These are phyloP conservation scores for Paecilomyces variotii DNA, from an alignment of 2,329 filamentous ascomycete species.

Conservation along the genomic window DNA sequence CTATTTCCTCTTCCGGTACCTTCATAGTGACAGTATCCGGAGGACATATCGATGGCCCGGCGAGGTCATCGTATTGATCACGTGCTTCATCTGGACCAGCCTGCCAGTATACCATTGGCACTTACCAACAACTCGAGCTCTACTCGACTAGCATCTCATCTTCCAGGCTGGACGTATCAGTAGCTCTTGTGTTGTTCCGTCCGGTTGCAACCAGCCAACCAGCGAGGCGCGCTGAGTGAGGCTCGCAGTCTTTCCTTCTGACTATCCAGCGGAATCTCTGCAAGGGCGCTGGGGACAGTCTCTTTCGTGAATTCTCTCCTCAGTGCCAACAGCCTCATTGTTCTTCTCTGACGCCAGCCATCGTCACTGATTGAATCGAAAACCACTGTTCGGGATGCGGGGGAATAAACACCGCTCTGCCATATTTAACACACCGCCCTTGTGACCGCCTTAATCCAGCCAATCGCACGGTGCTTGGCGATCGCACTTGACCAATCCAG, in stretches of 20 bases:
- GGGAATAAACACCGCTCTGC: neutral
- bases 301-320: neutral
- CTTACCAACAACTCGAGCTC: neutral
- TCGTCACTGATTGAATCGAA: conserved; percentile 12
- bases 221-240: neutral
- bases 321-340: too few species aligned
- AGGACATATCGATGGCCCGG: neutral
- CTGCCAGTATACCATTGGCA: neutral
- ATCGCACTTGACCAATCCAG: neutral
- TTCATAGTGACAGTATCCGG: neutral
- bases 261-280: neutral
- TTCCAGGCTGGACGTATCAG: neutral
- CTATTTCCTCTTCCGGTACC: neutral
- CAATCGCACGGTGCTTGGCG: neutral
- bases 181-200: neutral
- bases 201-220: neutral
- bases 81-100: neutral
- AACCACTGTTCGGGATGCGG: neutral
- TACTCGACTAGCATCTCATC: neutral
- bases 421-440: neutral
- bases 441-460: neutral
- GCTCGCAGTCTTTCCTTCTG: too few species aligned
- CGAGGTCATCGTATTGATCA: neutral
- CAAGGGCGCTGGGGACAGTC: neutral
- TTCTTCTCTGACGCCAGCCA: neutral